phyloP scores from a whole-genome alignment of 164 flowering plant genomes.

The Cinnamomum micranthum region DNA sequence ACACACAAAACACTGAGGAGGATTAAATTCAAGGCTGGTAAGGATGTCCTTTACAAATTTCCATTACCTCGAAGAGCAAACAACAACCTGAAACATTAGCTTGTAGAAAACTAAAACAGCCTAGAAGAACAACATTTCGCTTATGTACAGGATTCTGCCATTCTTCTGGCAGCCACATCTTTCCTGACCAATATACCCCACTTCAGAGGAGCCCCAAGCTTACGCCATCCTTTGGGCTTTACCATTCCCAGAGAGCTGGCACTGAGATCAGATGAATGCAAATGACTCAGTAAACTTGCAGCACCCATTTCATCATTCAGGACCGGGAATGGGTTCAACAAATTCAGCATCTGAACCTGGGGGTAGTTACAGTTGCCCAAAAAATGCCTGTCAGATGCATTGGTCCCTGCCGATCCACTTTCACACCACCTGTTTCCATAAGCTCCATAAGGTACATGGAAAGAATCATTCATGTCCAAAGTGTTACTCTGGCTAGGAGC shows the following conservation, averaged over 20 bases:
- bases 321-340: conserved; percentile 16
- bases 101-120: too few species aligned
- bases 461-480: conserved; percentile 1
- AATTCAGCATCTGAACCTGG: conserved; percentile 20
- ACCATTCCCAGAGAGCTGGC: conserved; percentile 17
- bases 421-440: conserved; percentile 23
- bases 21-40: background rate
- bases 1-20: background rate
- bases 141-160: conserved; percentile 6
- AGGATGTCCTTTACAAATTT: background rate
- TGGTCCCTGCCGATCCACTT: conserved; percentile 13
- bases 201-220: conserved; percentile 47
- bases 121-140: background rate
- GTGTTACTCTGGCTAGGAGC: background rate
- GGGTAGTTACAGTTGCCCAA: conserved; percentile 10
- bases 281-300: background rate
- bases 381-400: conserved; percentile 9
- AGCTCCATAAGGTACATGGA: background rate
- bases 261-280: conserved; percentile 16
- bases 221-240: conserved; percentile 41
- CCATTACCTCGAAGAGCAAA: background rate
- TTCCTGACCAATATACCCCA: conserved; percentile 31
- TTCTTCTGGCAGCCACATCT: conserved; percentile 36
- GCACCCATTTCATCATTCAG: conserved; percentile 15
- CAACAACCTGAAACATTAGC: background rate